phyloP scores from a whole-genome alignment of 2,329 filamentous ascomycete species.

The Tolypocladium capitatum region DNA sequence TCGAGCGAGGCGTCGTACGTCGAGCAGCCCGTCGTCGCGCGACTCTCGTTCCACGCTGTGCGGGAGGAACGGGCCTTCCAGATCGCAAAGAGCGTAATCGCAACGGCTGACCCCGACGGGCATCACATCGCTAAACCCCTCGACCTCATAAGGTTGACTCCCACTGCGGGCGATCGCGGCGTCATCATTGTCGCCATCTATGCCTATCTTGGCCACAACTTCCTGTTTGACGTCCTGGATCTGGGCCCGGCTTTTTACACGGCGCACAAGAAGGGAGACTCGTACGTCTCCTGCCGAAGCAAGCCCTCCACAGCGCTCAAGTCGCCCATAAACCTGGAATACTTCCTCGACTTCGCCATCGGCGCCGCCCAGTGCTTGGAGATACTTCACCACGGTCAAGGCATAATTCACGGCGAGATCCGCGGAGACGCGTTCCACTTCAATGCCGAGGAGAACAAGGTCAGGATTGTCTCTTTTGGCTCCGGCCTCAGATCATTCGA shows the following conservation, averaged over 20 bases:
- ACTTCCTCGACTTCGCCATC: constrained; percentile 83
- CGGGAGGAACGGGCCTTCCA: constrained; percentile 81
- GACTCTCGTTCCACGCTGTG: constrained; percentile 69
- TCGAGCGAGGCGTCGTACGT: constrained; percentile 36
- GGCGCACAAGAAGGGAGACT: constrained; percentile 37
- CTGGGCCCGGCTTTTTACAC: constrained; percentile 65
- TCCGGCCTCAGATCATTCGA: constrained; percentile 82
- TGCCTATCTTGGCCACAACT: constrained; percentile 63
- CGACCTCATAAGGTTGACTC: constrained; percentile 60
- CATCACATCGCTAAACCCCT: constrained; percentile 70
- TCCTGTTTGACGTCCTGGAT: constrained; percentile 55
- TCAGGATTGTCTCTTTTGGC: constrained; percentile 75
- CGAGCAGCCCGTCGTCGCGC: constrained; percentile 60
- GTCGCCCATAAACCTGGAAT: constrained; percentile 53
- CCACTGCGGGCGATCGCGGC: constrained; percentile 53
- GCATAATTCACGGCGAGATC: constrained; percentile 82
- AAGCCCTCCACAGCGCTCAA: constrained; percentile 31
- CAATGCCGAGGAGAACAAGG: constrained; percentile 52
- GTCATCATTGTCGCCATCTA: constrained; percentile 71
- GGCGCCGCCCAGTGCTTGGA: constrained; percentile 78
- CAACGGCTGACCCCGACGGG: constrained; percentile 57
- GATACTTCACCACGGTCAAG: constrained; percentile 77
- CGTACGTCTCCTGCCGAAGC: constrained; percentile 30
- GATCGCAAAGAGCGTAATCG: constrained; percentile 59
- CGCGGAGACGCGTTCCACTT: constrained; percentile 86